Evolutionary conservation across 2,329 filamentous ascomycete genomes (phyloP), one percentile per base, ranked within the genome.

Genomic region (Xenosphaeropsis pyriputrescens): DNA sequence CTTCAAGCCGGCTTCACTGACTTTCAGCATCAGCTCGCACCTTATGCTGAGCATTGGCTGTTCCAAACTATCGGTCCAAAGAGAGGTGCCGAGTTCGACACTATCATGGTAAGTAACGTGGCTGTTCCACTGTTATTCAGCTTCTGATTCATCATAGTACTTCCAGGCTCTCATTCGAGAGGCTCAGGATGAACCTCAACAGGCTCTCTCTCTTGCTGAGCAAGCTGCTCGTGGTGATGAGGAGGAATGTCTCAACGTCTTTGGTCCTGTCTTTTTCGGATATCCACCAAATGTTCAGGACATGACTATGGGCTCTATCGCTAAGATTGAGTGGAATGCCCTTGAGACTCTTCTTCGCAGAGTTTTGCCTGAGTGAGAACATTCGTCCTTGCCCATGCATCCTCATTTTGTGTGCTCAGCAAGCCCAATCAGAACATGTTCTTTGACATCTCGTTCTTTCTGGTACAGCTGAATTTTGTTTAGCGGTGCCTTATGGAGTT

Each of bases 1-100:
- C 62, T 47, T 37, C 37, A 62, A n/a, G 57, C 57, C 2, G 50
- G 53, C 13, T 47, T 72, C 43, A 32, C 49, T 0, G 55, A 62
- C 1, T 34, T 43, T 13, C 57, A 57, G 35, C 50, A 49, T 5
- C 52, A 58, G 16, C 65, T 61, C 46, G 64, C 73, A 1, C 59
- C 57, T 4, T 61, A 59, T 37, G 61, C 70, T 1, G 45, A 60
- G 14, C 45, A 55, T 26, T 78, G 72, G 72, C 64, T 73, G 43
- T 59, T 68, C 42, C 71, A 70, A 47, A 62, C 63, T 0, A 54
- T 77, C 19, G 58, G 58, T 3, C 61, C 66, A 4, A 73, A 70
- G 54, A 59, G 61, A 1, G 60, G 57, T 22, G 49, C 59, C 29
- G 64, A 68, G 0, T 46, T 60, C 12, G 74, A 78, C 46, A 51